Conservation (phyloP, 2,329 filamentous ascomycete species). For the Metarhizium guizhouense region DNA sequence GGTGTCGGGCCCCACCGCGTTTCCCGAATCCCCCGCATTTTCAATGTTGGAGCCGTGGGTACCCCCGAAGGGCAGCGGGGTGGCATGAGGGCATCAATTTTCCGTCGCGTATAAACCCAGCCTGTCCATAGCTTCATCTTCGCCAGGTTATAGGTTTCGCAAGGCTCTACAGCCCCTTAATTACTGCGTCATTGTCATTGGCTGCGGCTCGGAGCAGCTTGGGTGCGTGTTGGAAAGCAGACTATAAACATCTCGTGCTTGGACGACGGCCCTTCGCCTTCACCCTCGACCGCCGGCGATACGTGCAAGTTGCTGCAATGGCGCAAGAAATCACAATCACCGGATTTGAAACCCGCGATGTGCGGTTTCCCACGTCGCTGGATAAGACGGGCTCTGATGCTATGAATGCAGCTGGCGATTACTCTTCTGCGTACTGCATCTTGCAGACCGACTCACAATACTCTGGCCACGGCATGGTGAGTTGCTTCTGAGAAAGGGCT, state of each 20-base stretch:
- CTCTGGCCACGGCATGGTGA: conserved; percentile 71
- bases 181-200: background rate
- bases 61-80: too few relatives aligned
- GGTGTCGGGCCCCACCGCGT: conserved; percentile 1
- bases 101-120: background rate
- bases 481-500: background rate
- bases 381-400: conserved; percentile 95
- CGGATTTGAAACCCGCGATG: conserved; percentile 61
- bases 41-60: too few relatives aligned
- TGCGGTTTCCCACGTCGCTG: conserved; percentile 81
- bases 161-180: too few relatives aligned
- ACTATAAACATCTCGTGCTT: background rate
- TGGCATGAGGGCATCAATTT: background rate
- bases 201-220: background rate
- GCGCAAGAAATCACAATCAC: conserved; percentile 56
- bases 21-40: background rate
- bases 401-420: conserved; percentile 91
- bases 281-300: background rate
- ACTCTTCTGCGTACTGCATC: conserved; percentile 91
- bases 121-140: background rate
- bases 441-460: conserved; percentile 67
- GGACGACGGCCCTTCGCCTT: background rate
- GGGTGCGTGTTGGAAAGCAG: background rate
- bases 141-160: too few relatives aligned
- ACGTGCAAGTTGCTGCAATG: background rate